phyloP scores from a whole-genome alignment of 208 protist genomes.

The Histomonas meleagridis region DNA sequence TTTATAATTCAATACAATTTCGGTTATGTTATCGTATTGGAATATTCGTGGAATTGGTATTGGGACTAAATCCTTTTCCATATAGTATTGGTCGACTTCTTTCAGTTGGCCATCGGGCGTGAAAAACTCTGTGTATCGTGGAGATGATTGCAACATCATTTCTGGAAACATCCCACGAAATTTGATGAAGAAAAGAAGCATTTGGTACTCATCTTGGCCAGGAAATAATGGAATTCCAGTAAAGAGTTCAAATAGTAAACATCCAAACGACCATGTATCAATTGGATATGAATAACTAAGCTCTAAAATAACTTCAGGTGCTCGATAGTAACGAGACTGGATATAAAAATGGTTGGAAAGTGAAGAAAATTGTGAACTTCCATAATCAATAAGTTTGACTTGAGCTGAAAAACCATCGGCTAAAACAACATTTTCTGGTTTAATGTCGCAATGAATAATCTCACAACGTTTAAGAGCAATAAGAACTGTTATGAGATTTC shows the following conservation, averaged over 20 bases:
- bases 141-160: background rate
- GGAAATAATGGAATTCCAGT: conserved; percentile 53
- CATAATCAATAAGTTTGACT: conserved; percentile 95
- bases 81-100: background rate
- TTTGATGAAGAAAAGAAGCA: background rate
- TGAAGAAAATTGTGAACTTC: conserved; percentile 70
- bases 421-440: conserved; percentile 24
- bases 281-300: conserved; percentile 51
- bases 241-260: conserved; percentile 52
- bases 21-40: background rate
- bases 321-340: conserved; percentile 59
- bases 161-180: background rate
- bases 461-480: background rate
- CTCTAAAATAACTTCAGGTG: conserved; percentile 59
- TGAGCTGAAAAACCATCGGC: background rate
- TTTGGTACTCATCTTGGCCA: conserved; percentile 46
- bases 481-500: background rate
- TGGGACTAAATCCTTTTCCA: background rate
- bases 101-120: background rate
- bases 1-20: background rate
- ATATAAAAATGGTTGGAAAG: conserved; percentile 75
- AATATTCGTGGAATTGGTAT: background rate
- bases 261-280: conserved; percentile 60
- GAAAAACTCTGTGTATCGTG: background rate
- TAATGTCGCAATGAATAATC: conserved; percentile 25